Evolutionary conservation across 371 early-diverging fungal species (phyloP).

Genomic region (Zychaea mexicana): DNA sequence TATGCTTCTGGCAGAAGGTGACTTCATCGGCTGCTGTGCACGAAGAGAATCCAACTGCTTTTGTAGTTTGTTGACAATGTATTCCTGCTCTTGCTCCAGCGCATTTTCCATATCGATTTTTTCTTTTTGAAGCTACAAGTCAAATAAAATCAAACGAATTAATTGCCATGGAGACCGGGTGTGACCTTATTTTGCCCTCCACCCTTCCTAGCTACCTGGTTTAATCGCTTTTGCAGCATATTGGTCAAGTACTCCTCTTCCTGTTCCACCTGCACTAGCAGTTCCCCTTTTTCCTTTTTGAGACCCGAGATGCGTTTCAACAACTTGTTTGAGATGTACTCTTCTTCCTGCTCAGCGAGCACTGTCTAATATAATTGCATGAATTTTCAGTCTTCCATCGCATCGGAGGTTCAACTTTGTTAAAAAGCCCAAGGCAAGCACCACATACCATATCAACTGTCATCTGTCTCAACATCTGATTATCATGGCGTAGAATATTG

Average conservation of each 20-base stretch:
- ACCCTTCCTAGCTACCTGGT: conserved; percentile 40
- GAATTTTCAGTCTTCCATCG: background rate
- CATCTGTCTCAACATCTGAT: conserved; percentile 60
- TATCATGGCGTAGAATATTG: conserved; percentile 69
- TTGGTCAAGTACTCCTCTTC: conserved; percentile 79
- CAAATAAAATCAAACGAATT: no score
- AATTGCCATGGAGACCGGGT: background rate
- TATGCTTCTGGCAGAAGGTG: conserved; percentile 44
- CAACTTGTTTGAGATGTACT: conserved; percentile 68
- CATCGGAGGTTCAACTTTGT: background rate
- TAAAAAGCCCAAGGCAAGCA: background rate
- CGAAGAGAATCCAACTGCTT: conserved; percentile 63
- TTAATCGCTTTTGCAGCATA: conserved; percentile 73
- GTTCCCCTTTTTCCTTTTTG: conserved; percentile 72
- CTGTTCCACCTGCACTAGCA: conserved; percentile 70
- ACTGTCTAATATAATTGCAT: conserved; percentile 42
- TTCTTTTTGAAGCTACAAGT: conserved; percentile 69
- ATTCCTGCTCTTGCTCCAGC: conserved; percentile 85
- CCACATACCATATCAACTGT: conserved; percentile 63
- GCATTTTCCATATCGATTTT: conserved; percentile 83
- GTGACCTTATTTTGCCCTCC: no score
- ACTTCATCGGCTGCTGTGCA: conserved; percentile 38
- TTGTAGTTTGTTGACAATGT: conserved; percentile 73
- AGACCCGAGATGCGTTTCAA: conserved; percentile 67
- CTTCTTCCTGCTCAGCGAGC: conserved; percentile 73